A percentile compares a stretch with the other conserved stretches of the same genome.
These are phyloP conservation scores for Fusarium algeriense DNA, from an alignment of 2,329 filamentous ascomycete genomes.

Conservation along the genomic window DNA sequence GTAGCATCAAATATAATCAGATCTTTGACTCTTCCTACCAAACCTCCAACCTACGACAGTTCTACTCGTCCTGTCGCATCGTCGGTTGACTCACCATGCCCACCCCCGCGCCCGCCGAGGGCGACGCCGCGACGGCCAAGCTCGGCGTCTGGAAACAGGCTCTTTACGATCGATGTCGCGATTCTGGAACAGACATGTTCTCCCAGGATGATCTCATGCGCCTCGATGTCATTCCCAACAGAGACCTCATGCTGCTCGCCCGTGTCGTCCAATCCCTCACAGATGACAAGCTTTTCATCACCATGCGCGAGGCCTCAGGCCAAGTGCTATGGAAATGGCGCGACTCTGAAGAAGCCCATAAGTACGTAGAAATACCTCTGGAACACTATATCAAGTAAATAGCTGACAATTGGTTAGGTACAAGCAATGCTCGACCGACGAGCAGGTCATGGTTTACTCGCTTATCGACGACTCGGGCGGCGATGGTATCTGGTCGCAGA, in stretches of 20 bases:
- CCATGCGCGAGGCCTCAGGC: constrained; percentile 56
- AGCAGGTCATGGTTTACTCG: constrained; percentile 86
- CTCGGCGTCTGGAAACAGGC: constrained; percentile 65
- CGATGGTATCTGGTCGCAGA: constrained; percentile 92
- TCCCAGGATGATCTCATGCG: constrained; percentile 69
- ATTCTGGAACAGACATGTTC: constrained; percentile 65
- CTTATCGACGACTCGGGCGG: constrained; percentile 87
- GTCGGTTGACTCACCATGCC: constrained; percentile 48
- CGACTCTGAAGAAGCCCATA: constrained; percentile 70
- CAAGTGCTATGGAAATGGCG: constrained; percentile 68
- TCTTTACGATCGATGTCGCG: constrained; percentile 68
- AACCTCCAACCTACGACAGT: background rate
- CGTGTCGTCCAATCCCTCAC: constrained; percentile 68
- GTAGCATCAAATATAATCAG: constrained; percentile 40
- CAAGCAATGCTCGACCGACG: constrained; percentile 73
- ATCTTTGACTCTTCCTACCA: constrained; percentile 1
- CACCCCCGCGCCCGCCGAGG: constrained; percentile 44
- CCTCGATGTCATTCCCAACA: constrained; percentile 68
- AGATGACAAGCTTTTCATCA: constrained; percentile 70
- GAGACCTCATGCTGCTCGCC: constrained; percentile 67
- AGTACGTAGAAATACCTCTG: constrained; percentile 57
- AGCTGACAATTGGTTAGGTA: constrained; percentile 59
- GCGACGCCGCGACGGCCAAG: constrained; percentile 56
- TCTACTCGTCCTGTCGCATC: constrained; percentile 1
- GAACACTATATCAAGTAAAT: background rate